Percentiles rank a stretch among this genome's conserved stretches.
Conservation (phyloP, 2,329 filamentous ascomycete genomes). For the Thielaviopsis punctulata region DNA sequence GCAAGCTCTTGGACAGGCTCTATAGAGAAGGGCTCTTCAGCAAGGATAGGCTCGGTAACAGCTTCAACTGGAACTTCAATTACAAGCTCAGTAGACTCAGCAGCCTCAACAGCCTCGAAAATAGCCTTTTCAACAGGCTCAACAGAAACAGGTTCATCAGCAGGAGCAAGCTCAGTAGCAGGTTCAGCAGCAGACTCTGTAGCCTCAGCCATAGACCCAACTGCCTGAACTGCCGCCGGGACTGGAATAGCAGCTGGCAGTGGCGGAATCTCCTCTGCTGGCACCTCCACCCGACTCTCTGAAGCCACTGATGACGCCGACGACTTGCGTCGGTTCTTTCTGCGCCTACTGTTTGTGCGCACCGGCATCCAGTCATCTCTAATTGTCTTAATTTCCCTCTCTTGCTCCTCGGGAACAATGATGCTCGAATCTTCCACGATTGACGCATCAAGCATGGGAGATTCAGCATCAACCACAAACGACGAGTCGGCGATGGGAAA, state of each 20-base stretch:
- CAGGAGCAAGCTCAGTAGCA: not conserved
- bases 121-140: not conserved
- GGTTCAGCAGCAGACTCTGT: not conserved
- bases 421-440: not conserved
- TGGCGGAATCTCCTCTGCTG: not conserved
- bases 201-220: not conserved
- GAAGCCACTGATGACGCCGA: not conserved
- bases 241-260: not conserved
- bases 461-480: not conserved
- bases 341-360: constrained; percentile 2
- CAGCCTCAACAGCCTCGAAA: not conserved
- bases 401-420: not conserved
- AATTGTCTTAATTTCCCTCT: not conserved
- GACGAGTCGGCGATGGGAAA: not conserved
- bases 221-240: not conserved
- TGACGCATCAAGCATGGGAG: not conserved
- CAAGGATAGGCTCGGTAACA: not conserved
- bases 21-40: not conserved
- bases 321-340: constrained; percentile 3
- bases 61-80: not conserved
- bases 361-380: constrained; percentile 9
- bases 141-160: not conserved
- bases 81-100: too few species aligned
- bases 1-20: not conserved
- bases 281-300: not conserved